Evolutionary conservation across 2,329 filamentous ascomycete species (phyloP), one percentile per base, ranked within the genome.

Genomic region (Teratosphaeria destructans): DNA sequence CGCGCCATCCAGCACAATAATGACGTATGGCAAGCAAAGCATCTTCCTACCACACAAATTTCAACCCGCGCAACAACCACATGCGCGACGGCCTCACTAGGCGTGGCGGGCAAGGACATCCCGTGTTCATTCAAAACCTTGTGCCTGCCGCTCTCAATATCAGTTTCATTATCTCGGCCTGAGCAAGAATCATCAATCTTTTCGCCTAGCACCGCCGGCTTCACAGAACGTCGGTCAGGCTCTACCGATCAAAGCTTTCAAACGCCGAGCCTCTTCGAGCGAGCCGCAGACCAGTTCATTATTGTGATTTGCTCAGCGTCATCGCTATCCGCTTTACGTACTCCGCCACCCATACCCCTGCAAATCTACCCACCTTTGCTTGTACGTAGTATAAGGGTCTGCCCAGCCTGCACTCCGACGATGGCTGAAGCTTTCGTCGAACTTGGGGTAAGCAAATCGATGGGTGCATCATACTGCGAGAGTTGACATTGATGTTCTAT

Each of bases 381-480:
- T 23, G 19, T 49, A 47, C 55, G 16, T 14, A 23, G 35, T 37
- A 37, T 56, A 43, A 56, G 35, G 35, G 57, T 35, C 57, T 55
- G 29, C 34, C 34, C 57, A 49, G 52, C 52, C 16, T 26, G 27
- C 37, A n/a, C 34, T n/a, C 29, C 12, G 26, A 16, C 34, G 26
- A 63, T 61, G 59, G 61, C 62, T 14, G 67, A 67, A 57, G 61
- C 52, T 35, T 61, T 68, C 43, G 66, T 68, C 7, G 69, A 71
- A 56, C 62, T 67, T 32, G 63, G 63, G 8, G 64, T 65, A 29
- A 66, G 29, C 29, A 32, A 32, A 32, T 5, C 7, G 29, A 32
- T 32, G 7, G 29, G 29, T 32, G 29, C 29, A 7, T 32, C 29
- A 5, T 32, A 32, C 29, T 32, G 29, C 7, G 29, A 32, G 29